Evolutionary conservation across 1,139 yeast genomes (phyloP).

Genomic region (Blastobotrys raffinosifermentans): DNA sequence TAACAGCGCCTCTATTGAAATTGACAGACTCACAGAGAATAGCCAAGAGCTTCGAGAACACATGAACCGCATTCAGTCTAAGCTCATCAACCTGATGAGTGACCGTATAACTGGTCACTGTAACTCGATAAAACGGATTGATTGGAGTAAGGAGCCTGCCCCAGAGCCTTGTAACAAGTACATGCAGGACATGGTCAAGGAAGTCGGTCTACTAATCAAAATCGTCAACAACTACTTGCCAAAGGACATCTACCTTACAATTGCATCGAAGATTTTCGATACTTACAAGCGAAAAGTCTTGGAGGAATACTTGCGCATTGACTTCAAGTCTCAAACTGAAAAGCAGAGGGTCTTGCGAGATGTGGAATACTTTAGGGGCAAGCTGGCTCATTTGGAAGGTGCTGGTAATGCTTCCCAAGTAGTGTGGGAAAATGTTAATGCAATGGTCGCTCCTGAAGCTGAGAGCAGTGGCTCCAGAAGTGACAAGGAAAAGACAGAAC

Average conservation of each 20-base stretch:
- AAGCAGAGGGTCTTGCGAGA: constrained; percentile 46
- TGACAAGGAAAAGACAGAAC: constrained; percentile 6
- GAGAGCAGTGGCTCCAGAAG: constrained; percentile 8
- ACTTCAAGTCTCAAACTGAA: constrained; percentile 35
- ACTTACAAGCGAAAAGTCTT: constrained; percentile 53
- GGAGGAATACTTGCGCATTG: constrained; percentile 49
- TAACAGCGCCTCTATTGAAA: constrained; percentile 12
- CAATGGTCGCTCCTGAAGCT: constrained; percentile 35
- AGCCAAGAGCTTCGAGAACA: constrained; percentile 46
- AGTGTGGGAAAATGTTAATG: constrained; percentile 58
- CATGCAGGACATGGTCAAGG: constrained; percentile 64
- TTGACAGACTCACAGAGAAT: constrained; percentile 40
- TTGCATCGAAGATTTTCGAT: constrained; percentile 40
- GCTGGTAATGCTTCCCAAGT: constrained; percentile 62
- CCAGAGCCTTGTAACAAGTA: constrained; percentile 48
- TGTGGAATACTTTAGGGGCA: constrained; percentile 59
- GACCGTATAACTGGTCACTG: constrained; percentile 55
- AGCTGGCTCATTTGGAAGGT: constrained; percentile 54
- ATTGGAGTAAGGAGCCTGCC: constrained; percentile 46
- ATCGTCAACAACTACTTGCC: constrained; percentile 58
- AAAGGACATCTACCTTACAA: constrained; percentile 25
- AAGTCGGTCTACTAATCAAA: constrained; percentile 56
- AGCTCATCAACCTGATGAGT: constrained; percentile 63
- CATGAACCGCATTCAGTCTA: constrained; percentile 58
- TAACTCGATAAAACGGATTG: constrained; percentile 39